Evolutionary conservation across 2,329 filamentous ascomycete species (phyloP).

Genomic region (Penicillium brevicompactum): DNA sequence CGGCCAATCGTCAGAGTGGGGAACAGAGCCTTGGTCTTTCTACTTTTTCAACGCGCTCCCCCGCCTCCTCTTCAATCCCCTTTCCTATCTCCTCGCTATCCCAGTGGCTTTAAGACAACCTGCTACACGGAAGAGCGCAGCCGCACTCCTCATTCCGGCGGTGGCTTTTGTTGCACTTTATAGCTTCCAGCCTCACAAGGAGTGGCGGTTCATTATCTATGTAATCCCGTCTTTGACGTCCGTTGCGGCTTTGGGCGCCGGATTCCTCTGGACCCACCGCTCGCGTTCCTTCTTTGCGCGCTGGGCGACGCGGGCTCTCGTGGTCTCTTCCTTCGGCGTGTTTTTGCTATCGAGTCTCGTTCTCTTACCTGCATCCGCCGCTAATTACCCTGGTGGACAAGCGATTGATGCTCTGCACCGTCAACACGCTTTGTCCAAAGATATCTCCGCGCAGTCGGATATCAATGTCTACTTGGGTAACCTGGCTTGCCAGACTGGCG

Average conservation of each 20-base stretch:
- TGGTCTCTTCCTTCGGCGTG: conserved; percentile 62
- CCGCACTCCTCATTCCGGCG: conserved; percentile 65
- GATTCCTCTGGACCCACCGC: conserved; percentile 68
- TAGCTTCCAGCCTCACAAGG: conserved; percentile 90
- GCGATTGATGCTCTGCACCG: conserved; percentile 60
- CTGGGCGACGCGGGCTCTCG: conserved; percentile 57
- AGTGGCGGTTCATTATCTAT: conserved; percentile 94
- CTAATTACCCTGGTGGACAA: conserved; percentile 91
- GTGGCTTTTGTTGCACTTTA: conserved; percentile 76
- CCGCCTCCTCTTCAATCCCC: conserved; percentile 79
- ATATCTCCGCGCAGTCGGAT: background rate
- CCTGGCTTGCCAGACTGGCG: conserved; percentile 64
- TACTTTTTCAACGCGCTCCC: conserved; percentile 84
- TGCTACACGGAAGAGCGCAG: conserved; percentile 51
- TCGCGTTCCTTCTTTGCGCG: conserved; percentile 61
- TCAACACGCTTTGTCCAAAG: conserved; percentile 18
- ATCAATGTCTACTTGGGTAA: conserved; percentile 58
- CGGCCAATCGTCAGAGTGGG: conserved; percentile 84
- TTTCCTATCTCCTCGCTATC: conserved; percentile 58
- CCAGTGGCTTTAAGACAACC: conserved; percentile 55
- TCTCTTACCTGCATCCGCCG: conserved; percentile 77
- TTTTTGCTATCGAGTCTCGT: conserved; percentile 66
- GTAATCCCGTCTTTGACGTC: conserved; percentile 78
- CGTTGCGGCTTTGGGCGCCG: conserved; percentile 72
- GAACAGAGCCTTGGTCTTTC: conserved; percentile 79